Evolutionary conservation across 306 rosid genomes (phyloP), one percentile per base, ranked within the genome.

Genomic region (Comarum palustre): DNA sequence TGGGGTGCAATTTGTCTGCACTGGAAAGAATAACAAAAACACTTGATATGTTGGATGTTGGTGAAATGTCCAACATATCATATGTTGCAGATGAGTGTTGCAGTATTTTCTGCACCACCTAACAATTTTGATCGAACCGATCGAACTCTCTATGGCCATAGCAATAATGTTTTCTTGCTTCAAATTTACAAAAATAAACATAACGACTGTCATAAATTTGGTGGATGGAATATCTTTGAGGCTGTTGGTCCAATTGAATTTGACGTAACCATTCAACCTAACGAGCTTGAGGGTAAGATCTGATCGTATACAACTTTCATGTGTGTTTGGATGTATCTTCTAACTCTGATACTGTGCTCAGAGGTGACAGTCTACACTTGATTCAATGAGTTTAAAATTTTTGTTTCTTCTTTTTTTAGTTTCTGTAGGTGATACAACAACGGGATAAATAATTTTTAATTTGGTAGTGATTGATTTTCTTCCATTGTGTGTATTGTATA

Each of bases 121-220:
- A 55, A 71, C 4, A 16, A 15, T 22, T 0, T 8, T 22, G 46
- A n/a, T 12, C 38, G 34, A 20, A 36, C 38, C 19, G 16, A 36
- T 24, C 19, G 16, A 45, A 3, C 11, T 39, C 42, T 39, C 8
- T 5, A n/a, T 10, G 20, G 12, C 36, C 3, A 9, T 39, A 20
- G 39, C 65, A 71, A 71, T 71, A 22, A 71, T 38, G 6, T 2
- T 34, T 50, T 11, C 54, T 72, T 41, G 43, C 75, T 57, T 72
- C 8, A 12, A n/a, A 16, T 14, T 71, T 39, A 71, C 75, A 36
- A 52, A 54, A 54, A 29, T 14, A 27, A 25, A 59, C 41, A 10
- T 4, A 54, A 71, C 65, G 3, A 4, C 8, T 22, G 19, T 71
- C 64, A 8, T 14, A 22, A 31, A 61, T 22, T 8, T 42, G 50